phyloP scores from a whole-genome alignment of 306 rosid species.

The Vachellia pachyceras region DNA sequence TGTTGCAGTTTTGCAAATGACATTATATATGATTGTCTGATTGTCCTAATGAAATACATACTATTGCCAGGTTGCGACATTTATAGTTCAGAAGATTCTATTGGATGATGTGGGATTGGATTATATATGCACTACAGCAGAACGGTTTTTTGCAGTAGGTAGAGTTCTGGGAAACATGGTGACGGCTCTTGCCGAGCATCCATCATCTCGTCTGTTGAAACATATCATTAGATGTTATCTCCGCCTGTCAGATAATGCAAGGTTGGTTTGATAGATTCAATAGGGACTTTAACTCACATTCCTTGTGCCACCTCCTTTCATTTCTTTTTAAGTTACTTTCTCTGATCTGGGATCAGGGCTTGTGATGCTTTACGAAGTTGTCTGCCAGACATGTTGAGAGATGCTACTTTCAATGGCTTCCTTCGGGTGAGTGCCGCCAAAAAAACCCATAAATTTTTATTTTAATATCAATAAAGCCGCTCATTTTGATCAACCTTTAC shows the following conservation, averaged over 20 bases:
- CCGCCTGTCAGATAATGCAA: conserved; percentile 84
- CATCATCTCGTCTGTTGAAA: conserved; percentile 86
- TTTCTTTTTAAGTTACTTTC: conserved; percentile 9
- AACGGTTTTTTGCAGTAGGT: conserved; percentile 93
- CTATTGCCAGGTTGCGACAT: conserved; percentile 78
- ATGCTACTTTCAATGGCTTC: conserved; percentile 84
- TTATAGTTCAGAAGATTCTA: conserved; percentile 87
- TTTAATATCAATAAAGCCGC: not conserved
- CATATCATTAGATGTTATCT: conserved; percentile 95
- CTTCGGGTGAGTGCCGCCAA: conserved; percentile 71
- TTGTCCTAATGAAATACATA: conserved; percentile 43
- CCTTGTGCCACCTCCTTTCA: not conserved
- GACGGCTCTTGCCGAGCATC: conserved; percentile 87
- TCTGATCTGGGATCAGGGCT: conserved; percentile 62
- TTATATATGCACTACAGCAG: conserved; percentile 92
- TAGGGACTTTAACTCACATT: not conserved
- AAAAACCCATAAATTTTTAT: not conserved
- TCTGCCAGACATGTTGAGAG: conserved; percentile 89
- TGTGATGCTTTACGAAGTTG: conserved; percentile 94
- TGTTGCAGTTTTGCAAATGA: conserved; percentile 13
- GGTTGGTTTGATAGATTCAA: conserved; percentile 56
- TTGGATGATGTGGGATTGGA: conserved; percentile 95
- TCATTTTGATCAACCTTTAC: conserved; percentile 1
- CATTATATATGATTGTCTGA: conserved; percentile 30
- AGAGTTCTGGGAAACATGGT: conserved; percentile 90